Evolutionary conservation across 179 eudicot genomes (phyloP).

Genomic region (Vitellaria paradoxa): DNA sequence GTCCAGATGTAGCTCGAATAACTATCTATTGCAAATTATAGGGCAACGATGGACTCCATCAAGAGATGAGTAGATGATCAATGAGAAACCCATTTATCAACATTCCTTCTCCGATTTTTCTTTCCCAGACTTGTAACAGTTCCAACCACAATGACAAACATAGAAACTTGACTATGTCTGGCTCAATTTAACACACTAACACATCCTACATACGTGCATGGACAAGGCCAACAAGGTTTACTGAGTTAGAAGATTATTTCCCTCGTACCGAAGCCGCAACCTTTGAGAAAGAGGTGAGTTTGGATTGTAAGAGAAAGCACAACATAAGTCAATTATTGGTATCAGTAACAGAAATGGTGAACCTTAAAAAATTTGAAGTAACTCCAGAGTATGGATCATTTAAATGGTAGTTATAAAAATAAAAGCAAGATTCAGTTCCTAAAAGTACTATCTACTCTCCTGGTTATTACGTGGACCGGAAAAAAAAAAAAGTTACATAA

Average conservation of each 20-base stretch:
- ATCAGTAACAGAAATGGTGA: neutral
- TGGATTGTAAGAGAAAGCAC: neutral
- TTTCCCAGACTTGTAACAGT: neutral
- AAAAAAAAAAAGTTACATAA: no score
- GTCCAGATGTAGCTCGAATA: constrained; percentile 48
- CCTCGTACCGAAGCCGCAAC: neutral
- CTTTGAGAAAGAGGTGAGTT: neutral
- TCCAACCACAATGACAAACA: neutral
- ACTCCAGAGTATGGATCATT: neutral
- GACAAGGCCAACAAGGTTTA: neutral
- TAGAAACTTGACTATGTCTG: neutral
- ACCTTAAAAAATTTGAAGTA: neutral
- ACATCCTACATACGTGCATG: neutral
- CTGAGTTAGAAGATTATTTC: neutral
- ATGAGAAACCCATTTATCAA: neutral
- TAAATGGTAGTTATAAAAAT: neutral
- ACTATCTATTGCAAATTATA: neutral
- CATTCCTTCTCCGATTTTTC: neutral
- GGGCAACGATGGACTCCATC: neutral
- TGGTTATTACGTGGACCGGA: neutral
- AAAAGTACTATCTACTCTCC: neutral
- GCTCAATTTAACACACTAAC: neutral
- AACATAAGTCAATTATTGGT: neutral
- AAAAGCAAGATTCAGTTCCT: neutral
- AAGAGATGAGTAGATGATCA: neutral